phyloP scores from a whole-genome alignment of 805 yeast genomes.

The Suhomyces vadensis region DNA sequence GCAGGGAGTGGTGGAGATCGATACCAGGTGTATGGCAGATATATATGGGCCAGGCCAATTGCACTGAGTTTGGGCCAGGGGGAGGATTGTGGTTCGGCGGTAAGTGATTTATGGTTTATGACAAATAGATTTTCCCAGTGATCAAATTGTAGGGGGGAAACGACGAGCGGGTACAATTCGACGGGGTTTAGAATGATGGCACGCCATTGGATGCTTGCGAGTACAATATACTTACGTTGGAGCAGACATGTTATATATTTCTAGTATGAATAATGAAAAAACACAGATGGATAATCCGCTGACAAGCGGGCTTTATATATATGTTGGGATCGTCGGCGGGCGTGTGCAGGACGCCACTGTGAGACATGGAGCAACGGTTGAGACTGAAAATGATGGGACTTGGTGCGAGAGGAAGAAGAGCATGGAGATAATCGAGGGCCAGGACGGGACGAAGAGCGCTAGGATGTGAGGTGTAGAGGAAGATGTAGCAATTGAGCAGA shows the following conservation, averaged over 20 bases:
- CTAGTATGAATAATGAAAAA: constrained; percentile 1
- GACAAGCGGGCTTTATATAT: constrained; percentile 8
- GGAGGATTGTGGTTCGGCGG: too few relatives aligned
- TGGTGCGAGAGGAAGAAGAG: neutral
- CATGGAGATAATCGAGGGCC: neutral
- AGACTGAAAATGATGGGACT: too few relatives aligned
- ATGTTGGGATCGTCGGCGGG: constrained; percentile 8
- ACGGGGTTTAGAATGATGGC: too few relatives aligned
- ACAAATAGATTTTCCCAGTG: too few relatives aligned
- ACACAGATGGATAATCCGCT: neutral
- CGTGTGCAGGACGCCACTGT: constrained; percentile 3
- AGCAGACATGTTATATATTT: constrained; percentile 35
- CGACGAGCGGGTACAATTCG: too few relatives aligned
- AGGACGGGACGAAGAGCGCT: neutral
- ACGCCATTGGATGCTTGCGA: neutral
- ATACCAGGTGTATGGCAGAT: too few relatives aligned
- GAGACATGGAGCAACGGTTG: neutral
- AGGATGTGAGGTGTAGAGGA: neutral
- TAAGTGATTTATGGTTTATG: too few relatives aligned
- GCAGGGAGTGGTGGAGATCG: too few relatives aligned
- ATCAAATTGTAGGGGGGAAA: too few relatives aligned
- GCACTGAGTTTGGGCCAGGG: too few relatives aligned
- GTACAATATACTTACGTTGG: constrained; percentile 41
- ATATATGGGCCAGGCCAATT: too few relatives aligned
- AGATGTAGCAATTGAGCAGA: too few relatives aligned